Base-by-base conservation (phyloP, 2,329 filamentous ascomycete genomes). In the Endothia cerciana region DNA sequence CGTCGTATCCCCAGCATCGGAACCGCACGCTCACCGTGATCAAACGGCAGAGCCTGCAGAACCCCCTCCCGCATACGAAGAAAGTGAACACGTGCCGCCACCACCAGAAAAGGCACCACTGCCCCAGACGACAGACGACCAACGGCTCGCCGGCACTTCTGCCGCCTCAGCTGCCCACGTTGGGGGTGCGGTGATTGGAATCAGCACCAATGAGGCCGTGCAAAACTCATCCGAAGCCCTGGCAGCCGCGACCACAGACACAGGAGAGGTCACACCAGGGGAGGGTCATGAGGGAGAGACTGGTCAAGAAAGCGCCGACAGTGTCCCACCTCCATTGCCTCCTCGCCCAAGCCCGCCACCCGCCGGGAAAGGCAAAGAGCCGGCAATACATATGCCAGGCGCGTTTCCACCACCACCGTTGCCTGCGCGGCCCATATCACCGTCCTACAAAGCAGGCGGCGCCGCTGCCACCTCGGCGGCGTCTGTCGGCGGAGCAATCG, bases 401-500 rank as follows among this genome's bases (percentile, higher is more conserved):
- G 63, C 60, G 4, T 65, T 65, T 40, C 63, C 66, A 1, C 66
- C 63, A 2, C 66, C 66, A 1, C 66, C 66, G 0, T n/a, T n/a
- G n/a, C n/a, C n/a, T n/a, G 3, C 28, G 5, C 66, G 63, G 8
- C 59, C 49, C 25, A 28, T 51, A 1, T 36, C 63, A 19, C 56
- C 63, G 10, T 40, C 55, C 15, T 41, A 59, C 22, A 66, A 66
- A 62, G 63, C 63, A 38, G 59, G 49, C 22, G 61, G 64, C 41
- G 66, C 66, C 1, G 66, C 66, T 10, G 66, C 66, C 19, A 63
- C 66, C 5, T 68, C 66, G 6, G 66, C 66, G 19, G 65, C 66
- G 0, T 56, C 60, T 0, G 60, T 68, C 2, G 66, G 66, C 11
- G 66, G 55, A 1, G 56, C 66, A 41, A 60, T 68, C 0, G 66